Percentiles rank a stretch among this genome's conserved stretches.
Evolutionary conservation across 2,329 filamentous ascomycete genomes (phyloP).

Genomic region (Hypoxylon rubiginosum): DNA sequence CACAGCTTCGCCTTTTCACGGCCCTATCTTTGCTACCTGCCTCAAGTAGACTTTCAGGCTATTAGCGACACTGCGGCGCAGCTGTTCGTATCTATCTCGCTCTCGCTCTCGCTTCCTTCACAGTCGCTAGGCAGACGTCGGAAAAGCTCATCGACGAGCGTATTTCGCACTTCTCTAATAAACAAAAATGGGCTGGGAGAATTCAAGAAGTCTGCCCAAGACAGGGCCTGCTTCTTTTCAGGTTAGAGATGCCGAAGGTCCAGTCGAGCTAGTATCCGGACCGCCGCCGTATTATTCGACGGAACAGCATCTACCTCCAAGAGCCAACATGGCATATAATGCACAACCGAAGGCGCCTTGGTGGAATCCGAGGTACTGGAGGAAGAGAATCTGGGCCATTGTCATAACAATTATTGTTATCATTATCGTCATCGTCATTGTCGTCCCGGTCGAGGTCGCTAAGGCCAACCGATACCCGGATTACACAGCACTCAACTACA

Average conservation of each 20-base stretch:
- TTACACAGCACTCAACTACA: constrained; percentile 63
- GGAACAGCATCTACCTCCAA: constrained; percentile 29
- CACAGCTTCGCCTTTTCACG: neutral
- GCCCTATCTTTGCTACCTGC: constrained; percentile 7
- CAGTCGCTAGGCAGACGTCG: constrained; percentile 10
- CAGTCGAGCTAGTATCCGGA: constrained; percentile 41
- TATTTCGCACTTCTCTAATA: constrained; percentile 22
- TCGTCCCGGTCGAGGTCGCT: constrained; percentile 62
- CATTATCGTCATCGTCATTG: constrained; percentile 63
- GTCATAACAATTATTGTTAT: constrained; percentile 56
- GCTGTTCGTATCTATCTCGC: constrained; percentile 12
- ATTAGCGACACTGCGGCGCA: constrained; percentile 33
- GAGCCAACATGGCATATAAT: constrained; percentile 42
- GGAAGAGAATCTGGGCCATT: constrained; percentile 64
- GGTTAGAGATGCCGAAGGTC: constrained; percentile 40
- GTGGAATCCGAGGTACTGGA: constrained; percentile 68
- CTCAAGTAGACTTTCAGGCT: constrained; percentile 26
- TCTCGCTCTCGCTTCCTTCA: constrained; percentile 14
- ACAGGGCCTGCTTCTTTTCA: constrained; percentile 44
- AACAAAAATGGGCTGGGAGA: constrained; percentile 46
- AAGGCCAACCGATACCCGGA: constrained; percentile 60
- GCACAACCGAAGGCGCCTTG: constrained; percentile 42
- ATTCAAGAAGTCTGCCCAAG: constrained; percentile 36
- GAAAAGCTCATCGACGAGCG: constrained; percentile 22
- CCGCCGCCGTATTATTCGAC: constrained; percentile 36